Conservation (phyloP, 805 yeast species). For the Wickerhamia fluorescens region DNA sequence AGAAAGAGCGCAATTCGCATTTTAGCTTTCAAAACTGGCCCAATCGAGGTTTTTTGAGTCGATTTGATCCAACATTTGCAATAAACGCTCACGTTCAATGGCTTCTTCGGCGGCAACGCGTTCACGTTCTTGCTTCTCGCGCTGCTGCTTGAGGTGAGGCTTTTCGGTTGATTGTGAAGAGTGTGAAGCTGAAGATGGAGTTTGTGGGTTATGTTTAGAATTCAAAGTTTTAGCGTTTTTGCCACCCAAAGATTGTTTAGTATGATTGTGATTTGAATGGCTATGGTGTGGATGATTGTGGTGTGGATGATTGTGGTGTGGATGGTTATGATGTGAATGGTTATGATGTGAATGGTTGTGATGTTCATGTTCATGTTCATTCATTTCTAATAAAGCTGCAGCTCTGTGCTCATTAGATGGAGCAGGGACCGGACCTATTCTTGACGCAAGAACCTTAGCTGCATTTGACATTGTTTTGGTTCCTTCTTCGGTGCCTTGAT, state of each 20-base stretch:
- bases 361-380: too few species aligned
- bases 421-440: conserved; percentile 18
- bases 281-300: too few species aligned
- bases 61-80: conserved; percentile 21
- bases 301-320: too few species aligned
- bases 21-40: conserved; percentile 26
- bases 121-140: conserved; percentile 1
- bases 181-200: neutral
- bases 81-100: conserved; percentile 14
- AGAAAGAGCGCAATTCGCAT: too few species aligned
- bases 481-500: conserved; percentile 8
- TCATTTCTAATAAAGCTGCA: too few species aligned
- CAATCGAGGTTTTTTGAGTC: conserved; percentile 22
- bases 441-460: conserved; percentile 25
- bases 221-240: too few species aligned
- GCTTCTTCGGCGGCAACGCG: conserved; percentile 4
- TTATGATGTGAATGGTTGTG: too few species aligned
- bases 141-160: conserved; percentile 1
- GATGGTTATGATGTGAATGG: too few species aligned
- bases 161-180: neutral
- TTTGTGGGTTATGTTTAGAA: too few species aligned
- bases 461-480: conserved; percentile 24
- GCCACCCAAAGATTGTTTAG: too few species aligned
- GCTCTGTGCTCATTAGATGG: too few species aligned
- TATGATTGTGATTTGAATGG: too few species aligned